Conservation (phyloP, 106 monocot genomes). For the Dioscorea dumetorum region DNA sequence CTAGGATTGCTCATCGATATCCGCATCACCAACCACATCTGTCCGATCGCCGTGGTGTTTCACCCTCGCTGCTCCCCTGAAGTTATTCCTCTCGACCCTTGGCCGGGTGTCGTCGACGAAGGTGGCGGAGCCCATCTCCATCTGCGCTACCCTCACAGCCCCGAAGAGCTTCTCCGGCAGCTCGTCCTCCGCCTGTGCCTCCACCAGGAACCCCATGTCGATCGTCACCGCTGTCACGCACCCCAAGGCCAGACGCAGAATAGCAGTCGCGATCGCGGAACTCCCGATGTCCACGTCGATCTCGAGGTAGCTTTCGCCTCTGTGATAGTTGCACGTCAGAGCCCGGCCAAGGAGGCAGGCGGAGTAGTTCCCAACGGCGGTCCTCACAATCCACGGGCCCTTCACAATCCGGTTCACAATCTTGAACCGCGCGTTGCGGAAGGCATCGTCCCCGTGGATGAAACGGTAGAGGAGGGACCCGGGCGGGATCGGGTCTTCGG, state of each 20-base stretch:
- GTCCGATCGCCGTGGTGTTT: too few relatives aligned
- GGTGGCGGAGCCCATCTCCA: slow-evolving; percentile 63
- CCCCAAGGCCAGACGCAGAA: slow-evolving; percentile 48
- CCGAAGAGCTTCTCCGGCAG: slow-evolving; percentile 61
- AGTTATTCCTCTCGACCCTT: too few relatives aligned
- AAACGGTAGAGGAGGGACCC: slow-evolving; percentile 50
- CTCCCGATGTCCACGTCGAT: slow-evolving; percentile 80
- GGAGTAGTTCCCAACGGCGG: slow-evolving; percentile 62
- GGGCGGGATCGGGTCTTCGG: slow-evolving; percentile 42
- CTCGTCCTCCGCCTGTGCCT: slow-evolving; percentile 62
- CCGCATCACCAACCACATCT: too few relatives aligned
- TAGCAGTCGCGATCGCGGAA: slow-evolving; percentile 66
- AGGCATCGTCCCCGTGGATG: slow-evolving; percentile 59
- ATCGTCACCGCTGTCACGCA: slow-evolving; percentile 57
- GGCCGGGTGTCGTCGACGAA: slow-evolving; percentile 25
- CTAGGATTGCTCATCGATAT: too few relatives aligned
- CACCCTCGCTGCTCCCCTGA: too few relatives aligned
- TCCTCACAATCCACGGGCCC: slow-evolving; percentile 71
- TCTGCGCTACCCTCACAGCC: slow-evolving; percentile 68
- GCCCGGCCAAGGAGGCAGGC: slow-evolving; percentile 67
- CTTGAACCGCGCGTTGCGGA: slow-evolving; percentile 63
- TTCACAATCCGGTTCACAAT: slow-evolving; percentile 68
- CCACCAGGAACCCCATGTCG: slow-evolving; percentile 68
- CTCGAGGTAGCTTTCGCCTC: slow-evolving; percentile 58
- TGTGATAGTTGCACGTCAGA: slow-evolving; percentile 46